Percentiles rank a stretch among this genome's conserved stretches.
Evolutionary conservation across 164 flowering plant genomes (phyloP).

Genomic region (Platanus orientalis): DNA sequence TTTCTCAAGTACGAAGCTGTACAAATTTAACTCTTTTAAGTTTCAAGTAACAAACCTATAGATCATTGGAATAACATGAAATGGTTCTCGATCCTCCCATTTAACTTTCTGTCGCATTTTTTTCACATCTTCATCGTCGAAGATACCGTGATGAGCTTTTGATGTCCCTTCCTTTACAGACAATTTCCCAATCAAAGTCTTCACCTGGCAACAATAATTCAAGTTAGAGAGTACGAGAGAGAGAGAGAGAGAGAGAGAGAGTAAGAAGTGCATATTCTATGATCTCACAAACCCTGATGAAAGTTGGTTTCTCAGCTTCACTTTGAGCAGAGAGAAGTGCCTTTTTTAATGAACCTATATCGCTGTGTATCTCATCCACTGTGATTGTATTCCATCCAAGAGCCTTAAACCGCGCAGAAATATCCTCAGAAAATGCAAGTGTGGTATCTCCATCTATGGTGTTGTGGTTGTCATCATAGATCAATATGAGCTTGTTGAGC

Average conservation of each 20-base stretch:
- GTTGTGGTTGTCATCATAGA: conserved; percentile 53
- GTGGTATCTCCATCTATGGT: conserved; percentile 48
- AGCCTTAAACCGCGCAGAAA: conserved; percentile 37
- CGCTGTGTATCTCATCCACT: conserved; percentile 32
- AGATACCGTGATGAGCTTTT: conserved; percentile 52
- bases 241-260: not conserved
- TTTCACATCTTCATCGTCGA: conserved; percentile 38
- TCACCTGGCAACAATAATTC: conserved; percentile 29
- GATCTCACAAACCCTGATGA: conserved; percentile 37
- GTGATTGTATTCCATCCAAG: conserved; percentile 51
- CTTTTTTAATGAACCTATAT: conserved; percentile 28
- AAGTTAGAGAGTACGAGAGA: not conserved
- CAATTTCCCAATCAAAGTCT: conserved; percentile 44
- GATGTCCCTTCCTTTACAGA: conserved; percentile 50
- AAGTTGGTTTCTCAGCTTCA: conserved; percentile 43
- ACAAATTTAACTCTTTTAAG: not conserved
- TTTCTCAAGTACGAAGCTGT: not conserved
- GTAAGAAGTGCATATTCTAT: not conserved
- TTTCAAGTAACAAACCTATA: conserved; percentile 27
- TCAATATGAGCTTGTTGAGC: conserved; percentile 41
- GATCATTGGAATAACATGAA: conserved; percentile 39
- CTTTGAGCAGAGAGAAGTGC: conserved; percentile 29
- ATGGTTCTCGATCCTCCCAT: conserved; percentile 45
- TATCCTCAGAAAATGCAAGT: conserved; percentile 42
- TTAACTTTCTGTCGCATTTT: conserved; percentile 38